Conservation (phyloP, 108 stramenopile genomes). For the Skeletonema potamos region DNA sequence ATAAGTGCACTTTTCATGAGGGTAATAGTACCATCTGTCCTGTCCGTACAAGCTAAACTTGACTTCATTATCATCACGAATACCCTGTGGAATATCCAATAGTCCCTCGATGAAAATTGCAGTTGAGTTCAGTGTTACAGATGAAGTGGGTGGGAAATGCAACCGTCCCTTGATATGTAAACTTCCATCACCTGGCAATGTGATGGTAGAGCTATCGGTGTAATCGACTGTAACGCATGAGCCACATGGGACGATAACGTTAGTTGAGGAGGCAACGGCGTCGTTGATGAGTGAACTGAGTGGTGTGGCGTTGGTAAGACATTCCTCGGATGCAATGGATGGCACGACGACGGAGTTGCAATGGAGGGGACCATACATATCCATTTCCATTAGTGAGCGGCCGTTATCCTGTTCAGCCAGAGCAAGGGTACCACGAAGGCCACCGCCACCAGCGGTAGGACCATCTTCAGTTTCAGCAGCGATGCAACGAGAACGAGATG, state of each 20-base stretch:
- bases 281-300: not conserved
- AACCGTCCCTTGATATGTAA: not conserved
- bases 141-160: not conserved
- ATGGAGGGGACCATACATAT: not conserved
- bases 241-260: constrained; percentile 2
- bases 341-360: not conserved
- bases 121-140: not conserved
- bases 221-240: not conserved
- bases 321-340: not conserved
- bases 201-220: not conserved
- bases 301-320: not conserved
- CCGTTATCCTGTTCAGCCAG: not conserved
- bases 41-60: not conserved
- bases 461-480: too few relatives aligned
- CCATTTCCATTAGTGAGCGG: not conserved
- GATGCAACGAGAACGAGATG: too few relatives aligned
- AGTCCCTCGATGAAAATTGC: not conserved
- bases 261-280: not conserved
- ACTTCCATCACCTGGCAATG: not conserved
- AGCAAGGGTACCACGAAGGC: too few relatives aligned
- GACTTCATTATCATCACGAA: not conserved
- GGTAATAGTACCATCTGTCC: not conserved
- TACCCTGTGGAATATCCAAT: not conserved
- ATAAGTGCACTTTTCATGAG: not conserved
- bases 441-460: too few relatives aligned